Conservation (phyloP, 257 asterid genomes). For the Schizonepeta tenuifolia region DNA sequence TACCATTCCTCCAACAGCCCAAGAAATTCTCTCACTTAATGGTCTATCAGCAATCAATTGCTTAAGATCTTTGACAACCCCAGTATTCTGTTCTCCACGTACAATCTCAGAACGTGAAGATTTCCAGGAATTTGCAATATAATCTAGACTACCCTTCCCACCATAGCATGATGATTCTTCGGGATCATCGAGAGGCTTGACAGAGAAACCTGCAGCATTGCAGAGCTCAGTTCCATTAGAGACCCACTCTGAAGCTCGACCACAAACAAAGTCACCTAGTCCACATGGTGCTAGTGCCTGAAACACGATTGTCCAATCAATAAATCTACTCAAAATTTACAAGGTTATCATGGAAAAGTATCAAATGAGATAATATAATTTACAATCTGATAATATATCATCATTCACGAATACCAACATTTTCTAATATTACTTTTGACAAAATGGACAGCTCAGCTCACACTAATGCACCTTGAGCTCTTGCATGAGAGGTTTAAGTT, state of each 20-base stretch:
- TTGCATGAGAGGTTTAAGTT: conserved; percentile 11
- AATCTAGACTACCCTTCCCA: conserved; percentile 78
- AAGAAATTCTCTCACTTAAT: conserved; percentile 74
- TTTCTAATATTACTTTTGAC: conserved; percentile 7
- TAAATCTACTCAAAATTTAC: conserved; percentile 21
- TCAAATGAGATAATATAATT: not conserved
- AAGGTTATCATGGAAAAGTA: conserved; percentile 16
- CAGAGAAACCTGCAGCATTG: conserved; percentile 84
- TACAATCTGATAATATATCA: conserved; percentile 5
- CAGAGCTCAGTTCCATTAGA: conserved; percentile 98
- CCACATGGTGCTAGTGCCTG: conserved; percentile 98
- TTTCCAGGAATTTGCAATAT: conserved; percentile 70
- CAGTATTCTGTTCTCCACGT: conserved; percentile 37
- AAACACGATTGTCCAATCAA: conserved; percentile 43
- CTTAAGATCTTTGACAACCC: conserved; percentile 55
- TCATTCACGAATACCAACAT: not conserved
- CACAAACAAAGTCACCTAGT: conserved; percentile 84
- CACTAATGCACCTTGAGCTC: conserved; percentile 10
- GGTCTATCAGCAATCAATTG: conserved; percentile 67
- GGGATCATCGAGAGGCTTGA: conserved; percentile 55
- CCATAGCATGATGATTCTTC: conserved; percentile 77
- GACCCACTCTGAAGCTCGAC: conserved; percentile 94
- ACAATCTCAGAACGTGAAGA: conserved; percentile 52
- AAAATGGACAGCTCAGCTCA: conserved; percentile 4
- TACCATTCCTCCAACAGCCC: conserved; percentile 99